A percentile compares a stretch with the other conserved stretches of the same genome.
Conservation (phyloP, 331 rosid species). For the Erythrophleum ivorense region DNA sequence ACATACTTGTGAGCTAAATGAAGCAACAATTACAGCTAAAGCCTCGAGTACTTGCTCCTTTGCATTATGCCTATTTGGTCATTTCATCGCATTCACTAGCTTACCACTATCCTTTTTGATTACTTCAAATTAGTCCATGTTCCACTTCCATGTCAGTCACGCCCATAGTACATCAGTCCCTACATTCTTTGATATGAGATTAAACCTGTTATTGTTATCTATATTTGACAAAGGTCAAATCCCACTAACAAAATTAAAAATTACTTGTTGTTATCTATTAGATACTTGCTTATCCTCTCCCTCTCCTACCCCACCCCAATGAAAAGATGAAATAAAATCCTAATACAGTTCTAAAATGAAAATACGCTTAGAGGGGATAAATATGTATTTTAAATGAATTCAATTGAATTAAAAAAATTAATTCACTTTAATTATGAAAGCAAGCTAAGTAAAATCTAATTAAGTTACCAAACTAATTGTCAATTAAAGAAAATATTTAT, state of each 20-base stretch:
- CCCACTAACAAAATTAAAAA: not conserved
- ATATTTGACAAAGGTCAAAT: not conserved
- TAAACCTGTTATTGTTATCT: not conserved
- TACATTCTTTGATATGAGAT: not conserved
- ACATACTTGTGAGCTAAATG: constrained; percentile 2
- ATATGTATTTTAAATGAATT: too few relatives aligned
- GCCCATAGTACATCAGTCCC: not conserved
- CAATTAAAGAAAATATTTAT: too few relatives aligned
- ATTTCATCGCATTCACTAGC: not conserved
- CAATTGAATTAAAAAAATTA: too few relatives aligned
- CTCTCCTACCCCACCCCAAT: not conserved
- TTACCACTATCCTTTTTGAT: not conserved
- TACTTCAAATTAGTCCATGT: constrained; percentile 1
- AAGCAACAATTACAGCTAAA: constrained; percentile 11
- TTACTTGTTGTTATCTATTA: not conserved
- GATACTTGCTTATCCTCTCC: not conserved
- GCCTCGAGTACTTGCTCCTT: constrained; percentile 11
- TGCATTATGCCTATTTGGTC: not conserved
- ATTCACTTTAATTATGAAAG: too few relatives aligned
- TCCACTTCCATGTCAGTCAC: constrained; percentile 24
- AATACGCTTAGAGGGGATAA: too few relatives aligned
- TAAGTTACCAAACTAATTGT: too few relatives aligned
- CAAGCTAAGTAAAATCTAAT: too few relatives aligned
- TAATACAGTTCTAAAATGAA: not conserved
- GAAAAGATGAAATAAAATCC: not conserved